Percentiles rank a stretch among this genome's conserved stretches.
Conservation (phyloP, 1,284 basidiomycete species). For the Sporisorium reilianum region DNA sequence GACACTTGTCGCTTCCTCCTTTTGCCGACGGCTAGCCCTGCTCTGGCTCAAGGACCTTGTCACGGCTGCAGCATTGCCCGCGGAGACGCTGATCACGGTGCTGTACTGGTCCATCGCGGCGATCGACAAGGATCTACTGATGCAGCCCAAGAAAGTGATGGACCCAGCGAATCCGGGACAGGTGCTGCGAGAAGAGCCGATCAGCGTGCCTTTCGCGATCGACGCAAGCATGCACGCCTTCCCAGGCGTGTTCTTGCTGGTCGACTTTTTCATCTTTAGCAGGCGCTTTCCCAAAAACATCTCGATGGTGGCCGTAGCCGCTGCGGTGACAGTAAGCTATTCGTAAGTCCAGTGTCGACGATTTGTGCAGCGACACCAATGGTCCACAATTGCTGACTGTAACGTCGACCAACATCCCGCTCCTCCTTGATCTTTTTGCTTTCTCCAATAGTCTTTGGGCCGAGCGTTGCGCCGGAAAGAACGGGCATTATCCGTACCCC, state of each 20-base stretch:
- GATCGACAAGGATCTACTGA: constrained; percentile 47
- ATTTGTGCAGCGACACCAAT: neutral
- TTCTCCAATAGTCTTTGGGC: constrained; percentile 37
- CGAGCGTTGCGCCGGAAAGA: constrained; percentile 49
- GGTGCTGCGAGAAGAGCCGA: constrained; percentile 39
- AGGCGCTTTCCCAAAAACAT: constrained; percentile 27
- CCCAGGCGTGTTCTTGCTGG: constrained; percentile 53
- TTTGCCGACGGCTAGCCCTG: neutral
- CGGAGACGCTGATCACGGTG: constrained; percentile 50
- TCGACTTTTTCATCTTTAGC: constrained; percentile 43
- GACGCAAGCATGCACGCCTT: constrained; percentile 58
- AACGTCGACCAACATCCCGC: neutral
- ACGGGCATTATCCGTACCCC: constrained; percentile 54
- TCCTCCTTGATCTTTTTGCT: neutral
- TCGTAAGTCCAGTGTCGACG: constrained; percentile 10
- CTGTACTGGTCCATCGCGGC: constrained; percentile 55
- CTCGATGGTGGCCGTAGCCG: constrained; percentile 9
- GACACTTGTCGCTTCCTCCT: neutral
- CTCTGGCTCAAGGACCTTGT: constrained; percentile 33
- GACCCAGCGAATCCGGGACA: constrained; percentile 55
- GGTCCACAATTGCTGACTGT: neutral
- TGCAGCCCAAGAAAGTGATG: constrained; percentile 40
- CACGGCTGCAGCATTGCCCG: constrained; percentile 39
- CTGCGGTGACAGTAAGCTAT: constrained; percentile 16
- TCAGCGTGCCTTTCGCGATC: constrained; percentile 43